Evolutionary conservation across 176 grass and related monocot genomes (phyloP).

Genomic region (Panicum miliaceum): DNA sequence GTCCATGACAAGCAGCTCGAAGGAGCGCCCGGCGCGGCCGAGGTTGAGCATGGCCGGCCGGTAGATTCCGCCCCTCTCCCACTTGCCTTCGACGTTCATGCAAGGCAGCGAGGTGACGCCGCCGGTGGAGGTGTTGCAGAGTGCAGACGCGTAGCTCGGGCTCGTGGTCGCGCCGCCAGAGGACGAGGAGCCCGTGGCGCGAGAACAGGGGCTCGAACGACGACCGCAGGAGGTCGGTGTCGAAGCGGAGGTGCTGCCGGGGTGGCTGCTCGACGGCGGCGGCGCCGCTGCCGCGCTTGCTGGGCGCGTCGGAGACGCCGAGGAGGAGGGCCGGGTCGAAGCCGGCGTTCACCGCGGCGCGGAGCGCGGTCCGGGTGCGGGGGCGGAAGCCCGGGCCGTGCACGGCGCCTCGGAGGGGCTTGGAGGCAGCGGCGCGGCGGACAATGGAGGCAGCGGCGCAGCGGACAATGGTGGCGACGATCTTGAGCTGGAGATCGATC

Average conservation of each 20-base stretch:
- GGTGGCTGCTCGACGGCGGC: not conserved
- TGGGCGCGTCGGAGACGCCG: not conserved
- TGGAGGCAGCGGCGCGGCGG: conserved; percentile 11
- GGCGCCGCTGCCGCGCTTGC: too few relatives aligned
- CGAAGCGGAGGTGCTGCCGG: not conserved
- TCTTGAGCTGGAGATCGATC: not conserved
- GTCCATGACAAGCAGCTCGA: conserved; percentile 24
- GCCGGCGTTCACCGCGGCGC: not conserved
- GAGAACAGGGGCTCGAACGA: not conserved
- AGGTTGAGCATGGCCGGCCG: not conserved
- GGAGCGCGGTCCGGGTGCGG: not conserved
- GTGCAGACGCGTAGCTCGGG: not conserved
- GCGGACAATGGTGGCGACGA: too few relatives aligned
- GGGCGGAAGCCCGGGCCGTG: not conserved
- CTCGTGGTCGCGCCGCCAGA: not conserved
- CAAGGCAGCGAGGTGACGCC: not conserved
- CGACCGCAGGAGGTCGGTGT: not conserved
- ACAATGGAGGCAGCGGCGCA: not conserved
- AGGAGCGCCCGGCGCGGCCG: not conserved
- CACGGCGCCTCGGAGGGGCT: conserved; percentile 21
- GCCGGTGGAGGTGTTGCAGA: not conserved
- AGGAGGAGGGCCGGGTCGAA: not conserved
- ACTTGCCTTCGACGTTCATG: not conserved
- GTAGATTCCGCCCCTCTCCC: not conserved
- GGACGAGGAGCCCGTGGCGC: not conserved